Evolutionary conservation across 805 yeast genomes (phyloP), one percentile per base, ranked within the genome.

Genomic region (Komagataella populi): DNA sequence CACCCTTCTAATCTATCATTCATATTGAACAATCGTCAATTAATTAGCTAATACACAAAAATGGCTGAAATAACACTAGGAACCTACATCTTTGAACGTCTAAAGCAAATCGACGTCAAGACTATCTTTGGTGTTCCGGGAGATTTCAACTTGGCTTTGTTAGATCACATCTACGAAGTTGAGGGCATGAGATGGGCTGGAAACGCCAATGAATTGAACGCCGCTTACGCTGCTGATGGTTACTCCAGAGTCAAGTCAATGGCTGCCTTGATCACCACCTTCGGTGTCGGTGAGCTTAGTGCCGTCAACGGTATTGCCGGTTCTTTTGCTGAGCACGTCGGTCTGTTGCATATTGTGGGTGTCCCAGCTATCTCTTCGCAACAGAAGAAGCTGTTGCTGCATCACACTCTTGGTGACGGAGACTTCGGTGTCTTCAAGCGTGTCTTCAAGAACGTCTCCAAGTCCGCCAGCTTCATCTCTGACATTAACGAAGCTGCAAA

Each of bases 261-360:
- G 63, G 77, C 84, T 55, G 83, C 85, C 59, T 58, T 87, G 49
- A 74, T 86, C 61, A 87, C 95, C 65, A 87, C 96, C 49, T 87
- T 87, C 65, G 96, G 96, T 69, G 96, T 87, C 52, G 96, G 96
- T 66, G 96, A 86, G 68, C 74, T 86, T 62, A 77, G 85, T 24
- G 91, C 95, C 10, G 72, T 86, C 60, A 86, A 86, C 67, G 95
- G 93, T 60, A 76, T 87, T 63, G 95, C 90, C 47, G 96, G 96
- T 60, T 74, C 93, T 50, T 87, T 80, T 69, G 90, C 95, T 56
- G 95, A 87, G 69, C 95, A 87, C 69, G 90, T 87, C 55, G 93
- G 93, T 60, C 67, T 86, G 58, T 70, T 87, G 57, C 95, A 87
- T 70, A 77, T 87, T 59, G 95, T 87, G 47, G 96, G 96, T 65